Evolutionary conservation across 805 yeast species (phyloP).

Genomic region (Clavispora carvajalis): DNA sequence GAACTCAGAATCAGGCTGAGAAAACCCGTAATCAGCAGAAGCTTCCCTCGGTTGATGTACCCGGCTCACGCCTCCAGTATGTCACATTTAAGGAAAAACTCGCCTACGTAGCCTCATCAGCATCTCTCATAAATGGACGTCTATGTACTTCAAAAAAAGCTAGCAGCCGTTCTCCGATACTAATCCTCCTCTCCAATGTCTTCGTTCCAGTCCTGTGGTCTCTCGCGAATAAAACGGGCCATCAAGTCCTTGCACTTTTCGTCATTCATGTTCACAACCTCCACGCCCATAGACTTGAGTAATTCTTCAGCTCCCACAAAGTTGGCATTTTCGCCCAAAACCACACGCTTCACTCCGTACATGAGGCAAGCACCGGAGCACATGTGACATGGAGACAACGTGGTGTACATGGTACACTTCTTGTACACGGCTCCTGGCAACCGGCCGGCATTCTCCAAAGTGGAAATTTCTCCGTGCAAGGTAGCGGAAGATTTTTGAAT

Average conservation of each 20-base stretch:
- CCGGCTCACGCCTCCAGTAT: too few relatives aligned
- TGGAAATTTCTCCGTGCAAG: conserved; percentile 87
- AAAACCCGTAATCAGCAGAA: too few relatives aligned
- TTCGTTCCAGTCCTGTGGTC: conserved; percentile 77
- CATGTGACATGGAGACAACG: conserved; percentile 92
- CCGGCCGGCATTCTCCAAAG: conserved; percentile 88
- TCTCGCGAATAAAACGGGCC: conserved; percentile 71
- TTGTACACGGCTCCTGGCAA: conserved; percentile 74
- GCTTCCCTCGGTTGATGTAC: too few relatives aligned
- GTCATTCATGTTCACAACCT: conserved; percentile 57
- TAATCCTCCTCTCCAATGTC: conserved; percentile 55
- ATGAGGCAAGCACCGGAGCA: conserved; percentile 89
- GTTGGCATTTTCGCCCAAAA: conserved; percentile 81
- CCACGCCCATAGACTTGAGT: conserved; percentile 62
- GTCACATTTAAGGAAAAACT: too few relatives aligned
- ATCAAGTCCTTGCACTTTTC: conserved; percentile 64
- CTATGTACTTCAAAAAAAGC: too few relatives aligned
- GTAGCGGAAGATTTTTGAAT: conserved; percentile 80
- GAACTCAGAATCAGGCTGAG: too few relatives aligned
- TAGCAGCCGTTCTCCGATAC: too few relatives aligned
- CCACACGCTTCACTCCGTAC: conserved; percentile 84
- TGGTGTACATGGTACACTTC: conserved; percentile 85
- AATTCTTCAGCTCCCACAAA: conserved; percentile 81
- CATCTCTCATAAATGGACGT: too few relatives aligned
- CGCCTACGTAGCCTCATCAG: too few relatives aligned